Evolutionary conservation across 345 rosid genomes (phyloP), one percentile per base, ranked within the genome.

Genomic region (Mangifera indica): DNA sequence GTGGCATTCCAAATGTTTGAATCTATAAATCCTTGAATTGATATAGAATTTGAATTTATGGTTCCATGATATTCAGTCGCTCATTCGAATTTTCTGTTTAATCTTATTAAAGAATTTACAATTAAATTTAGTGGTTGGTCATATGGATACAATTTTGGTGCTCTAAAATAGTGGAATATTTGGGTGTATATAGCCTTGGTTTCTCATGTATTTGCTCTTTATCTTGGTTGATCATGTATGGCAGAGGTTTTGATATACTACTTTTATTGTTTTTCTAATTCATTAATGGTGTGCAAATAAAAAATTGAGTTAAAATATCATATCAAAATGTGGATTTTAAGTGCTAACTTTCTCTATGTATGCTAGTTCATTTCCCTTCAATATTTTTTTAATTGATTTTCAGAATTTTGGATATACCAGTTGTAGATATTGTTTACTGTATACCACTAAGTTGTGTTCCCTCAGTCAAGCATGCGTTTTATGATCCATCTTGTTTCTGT

Each of bases 221-320:
- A 14, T 51, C 40, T 26, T 66, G 22, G n/a, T n/a, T n/a, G n/a
- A n/a, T n/a, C n/a, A n/a, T n/a, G n/a, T n/a, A n/a, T 5, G 9
- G 21, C 11, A 40, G 60, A 60, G 18, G 18, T 18, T 46, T 3
- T n/a, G n/a, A n/a, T n/a, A n/a, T n/a, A n/a, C n/a, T n/a, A n/a
- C n/a, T n/a, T n/a, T n/a, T n/a, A n/a, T n/a, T 14, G 56, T 68
- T 69, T 69, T 2, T 57, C n/a, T n/a, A 25, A 45, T 58, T 34
- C 24, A n/a, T 17, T 61, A 29, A 5, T 26, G 10, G 8, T 40
- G 29, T 17, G 57, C 57, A 3, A 60, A 54, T 56, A 56, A 56
- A 29, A 22, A 56, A 29, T 56, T 57, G 14, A 24, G 32, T 57
- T 0, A 57, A 57, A 63, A 12, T 3, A 13, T 63, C n/a, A 22